These are phyloP conservation scores for Sabuloglossum arenarium DNA, from an alignment of 495 filamentous ascomycete genomes.

Conservation along the genomic window DNA sequence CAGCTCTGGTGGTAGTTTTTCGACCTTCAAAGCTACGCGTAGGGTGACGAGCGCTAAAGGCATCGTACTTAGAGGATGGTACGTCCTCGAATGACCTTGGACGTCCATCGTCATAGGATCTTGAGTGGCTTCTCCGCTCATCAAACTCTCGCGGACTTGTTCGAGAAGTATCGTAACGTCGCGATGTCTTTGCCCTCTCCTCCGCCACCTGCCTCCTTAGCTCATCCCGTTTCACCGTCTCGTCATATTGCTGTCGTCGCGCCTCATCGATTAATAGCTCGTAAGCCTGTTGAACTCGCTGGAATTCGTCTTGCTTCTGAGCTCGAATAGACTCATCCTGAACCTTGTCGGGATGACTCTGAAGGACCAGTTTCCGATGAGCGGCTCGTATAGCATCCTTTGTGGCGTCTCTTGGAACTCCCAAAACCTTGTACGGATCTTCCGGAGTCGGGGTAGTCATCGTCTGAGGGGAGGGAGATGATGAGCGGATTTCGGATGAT, in stretches of 20 bases:
- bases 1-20: background rate
- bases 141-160: slow-evolving; percentile 10
- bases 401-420: slow-evolving; percentile 54
- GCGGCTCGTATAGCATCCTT: slow-evolving; percentile 54
- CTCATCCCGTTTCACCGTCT: slow-evolving; percentile 36
- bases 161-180: slow-evolving; percentile 10
- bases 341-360: slow-evolving; percentile 91
- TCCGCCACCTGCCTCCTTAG: slow-evolving; percentile 25
- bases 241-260: slow-evolving; percentile 54
- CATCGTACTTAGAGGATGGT: slow-evolving; percentile 12
- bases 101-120: slow-evolving; percentile 1
- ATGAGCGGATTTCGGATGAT: background rate
- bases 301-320: slow-evolving; percentile 65
- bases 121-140: background rate
- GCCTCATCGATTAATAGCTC: slow-evolving; percentile 70
- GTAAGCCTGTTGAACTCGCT: slow-evolving; percentile 83
- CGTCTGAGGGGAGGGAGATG: background rate
- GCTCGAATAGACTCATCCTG: slow-evolving; percentile 47
- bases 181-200: slow-evolving; percentile 11
- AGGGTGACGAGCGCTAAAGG: slow-evolving; percentile 10
- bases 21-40: slow-evolving; percentile 3
- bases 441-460: background rate
- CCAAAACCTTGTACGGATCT: slow-evolving; percentile 70
- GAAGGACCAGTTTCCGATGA: slow-evolving; percentile 81
- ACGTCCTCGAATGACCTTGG: slow-evolving; percentile 11